These are phyloP conservation scores for Bryoglossum gracile DNA, from an alignment of 495 filamentous ascomycete species.

Conservation along the genomic window DNA sequence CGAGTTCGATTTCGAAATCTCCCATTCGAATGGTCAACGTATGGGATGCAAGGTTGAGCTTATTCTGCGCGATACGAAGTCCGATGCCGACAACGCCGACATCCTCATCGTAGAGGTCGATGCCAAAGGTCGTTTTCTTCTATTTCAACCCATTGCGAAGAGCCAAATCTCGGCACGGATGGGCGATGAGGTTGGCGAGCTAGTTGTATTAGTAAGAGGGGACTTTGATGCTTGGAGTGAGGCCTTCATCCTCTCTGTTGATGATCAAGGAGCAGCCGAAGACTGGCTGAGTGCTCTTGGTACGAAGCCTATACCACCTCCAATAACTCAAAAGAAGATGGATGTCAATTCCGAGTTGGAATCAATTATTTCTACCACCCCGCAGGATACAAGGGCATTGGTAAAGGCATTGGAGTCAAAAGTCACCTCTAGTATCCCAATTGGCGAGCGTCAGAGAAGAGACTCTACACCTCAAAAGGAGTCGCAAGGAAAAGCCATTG, in stretches of 20 bases:
- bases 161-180: slow-evolving; percentile 68
- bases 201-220: slow-evolving; percentile 81
- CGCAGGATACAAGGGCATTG: neutral
- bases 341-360: neutral
- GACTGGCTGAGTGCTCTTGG: slow-evolving; percentile 90
- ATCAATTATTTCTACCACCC: neutral
- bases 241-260: slow-evolving; percentile 60
- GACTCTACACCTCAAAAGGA: neutral
- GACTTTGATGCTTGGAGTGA: slow-evolving; percentile 67
- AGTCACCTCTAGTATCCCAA: slow-evolving; percentile 14
- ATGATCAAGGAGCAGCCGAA: slow-evolving; percentile 62
- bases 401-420: neutral
- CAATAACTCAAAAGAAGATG: neutral
- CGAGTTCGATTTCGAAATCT: slow-evolving; percentile 75
- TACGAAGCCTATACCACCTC: slow-evolving; percentile 1
- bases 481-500: neutral
- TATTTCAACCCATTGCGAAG: slow-evolving; percentile 76
- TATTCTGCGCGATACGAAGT: slow-evolving; percentile 69
- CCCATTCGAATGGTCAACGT: slow-evolving; percentile 83
- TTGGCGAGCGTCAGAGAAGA: slow-evolving; percentile 17
- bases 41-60: slow-evolving; percentile 87
- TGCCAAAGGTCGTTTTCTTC: slow-evolving; percentile 66
- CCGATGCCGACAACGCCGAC: slow-evolving; percentile 56
- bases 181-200: slow-evolving; percentile 60
- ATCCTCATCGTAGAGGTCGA: slow-evolving; percentile 86